Evolutionary conservation across 495 filamentous ascomycete species (phyloP).

Genomic region (Bryoglossum gracile): DNA sequence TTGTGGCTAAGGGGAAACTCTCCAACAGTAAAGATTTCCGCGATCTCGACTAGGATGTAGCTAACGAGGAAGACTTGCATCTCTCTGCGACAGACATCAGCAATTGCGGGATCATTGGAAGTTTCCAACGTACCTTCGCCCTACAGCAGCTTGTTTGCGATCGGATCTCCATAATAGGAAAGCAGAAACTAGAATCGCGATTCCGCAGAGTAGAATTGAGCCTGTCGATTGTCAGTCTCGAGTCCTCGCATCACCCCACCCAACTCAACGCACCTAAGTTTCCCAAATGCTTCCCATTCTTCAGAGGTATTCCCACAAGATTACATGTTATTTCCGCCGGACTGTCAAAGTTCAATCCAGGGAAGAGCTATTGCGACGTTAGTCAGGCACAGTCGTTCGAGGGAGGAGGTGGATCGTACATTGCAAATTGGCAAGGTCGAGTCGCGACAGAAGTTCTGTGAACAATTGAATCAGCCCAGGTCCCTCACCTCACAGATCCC

Average conservation of each 20-base stretch:
- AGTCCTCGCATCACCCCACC: background rate
- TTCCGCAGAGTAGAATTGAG: constrained; percentile 76
- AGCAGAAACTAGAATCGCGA: constrained; percentile 62
- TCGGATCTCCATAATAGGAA: constrained; percentile 76
- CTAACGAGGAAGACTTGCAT: constrained; percentile 90
- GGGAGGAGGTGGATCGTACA: constrained; percentile 51
- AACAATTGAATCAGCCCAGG: constrained; percentile 7
- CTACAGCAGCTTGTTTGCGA: constrained; percentile 88
- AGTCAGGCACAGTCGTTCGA: constrained; percentile 9
- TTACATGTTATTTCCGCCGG: constrained; percentile 56
- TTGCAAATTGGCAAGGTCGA: constrained; percentile 95
- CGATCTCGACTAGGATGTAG: constrained; percentile 85
- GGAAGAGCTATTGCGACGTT: constrained; percentile 35
- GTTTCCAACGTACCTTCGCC: constrained; percentile 60
- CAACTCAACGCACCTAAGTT: constrained; percentile 68
- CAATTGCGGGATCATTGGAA: background rate
- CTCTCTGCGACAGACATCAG: constrained; percentile 54
- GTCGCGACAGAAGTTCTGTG: constrained; percentile 88
- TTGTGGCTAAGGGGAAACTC: constrained; percentile 65
- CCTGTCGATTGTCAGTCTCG: constrained; percentile 43
- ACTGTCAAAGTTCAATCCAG: constrained; percentile 25
- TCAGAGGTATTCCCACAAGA: constrained; percentile 65
- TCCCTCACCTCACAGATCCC: background rate
- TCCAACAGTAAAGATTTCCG: constrained; percentile 93
- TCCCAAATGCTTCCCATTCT: constrained; percentile 53